phyloP scores from a whole-genome alignment of 2,329 filamentous ascomycete genomes.

The Exophiala spinifera region DNA sequence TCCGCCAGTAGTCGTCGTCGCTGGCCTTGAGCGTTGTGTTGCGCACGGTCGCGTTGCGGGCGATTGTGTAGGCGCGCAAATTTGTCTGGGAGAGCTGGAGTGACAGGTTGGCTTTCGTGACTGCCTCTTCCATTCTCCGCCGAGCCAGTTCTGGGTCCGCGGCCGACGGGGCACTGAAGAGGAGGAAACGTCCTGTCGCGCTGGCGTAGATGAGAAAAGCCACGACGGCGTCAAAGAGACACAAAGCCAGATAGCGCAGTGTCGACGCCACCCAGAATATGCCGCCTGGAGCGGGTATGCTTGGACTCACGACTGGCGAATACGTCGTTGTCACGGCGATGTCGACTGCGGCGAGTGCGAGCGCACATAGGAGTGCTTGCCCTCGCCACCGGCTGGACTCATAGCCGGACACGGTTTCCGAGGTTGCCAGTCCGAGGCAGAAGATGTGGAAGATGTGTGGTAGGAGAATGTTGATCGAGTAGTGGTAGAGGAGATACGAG shows the following conservation, averaged over 20 bases:
- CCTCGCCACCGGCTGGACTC: slow-evolving; percentile 38
- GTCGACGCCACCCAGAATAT: slow-evolving; percentile 69
- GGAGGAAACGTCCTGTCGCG: slow-evolving; percentile 75
- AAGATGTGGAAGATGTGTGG: slow-evolving; percentile 80
- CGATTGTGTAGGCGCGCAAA: slow-evolving; percentile 68
- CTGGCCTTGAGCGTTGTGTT: slow-evolving; percentile 67
- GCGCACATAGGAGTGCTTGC: slow-evolving; percentile 63
- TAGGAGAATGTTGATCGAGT: slow-evolving; percentile 64
- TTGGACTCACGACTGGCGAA: slow-evolving; percentile 44
- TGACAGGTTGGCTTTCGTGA: slow-evolving; percentile 47
- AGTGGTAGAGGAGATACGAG: slow-evolving; percentile 75
- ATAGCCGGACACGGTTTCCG: slow-evolving; percentile 60
- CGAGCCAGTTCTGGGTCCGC: slow-evolving; percentile 58
- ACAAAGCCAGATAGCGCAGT: slow-evolving; percentile 62
- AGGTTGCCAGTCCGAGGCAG: slow-evolving; percentile 70
- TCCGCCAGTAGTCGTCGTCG: slow-evolving; percentile 70
- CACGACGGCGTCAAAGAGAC: slow-evolving; percentile 60
- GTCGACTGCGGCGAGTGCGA: slow-evolving; percentile 61
- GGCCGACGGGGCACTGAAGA: slow-evolving; percentile 55
- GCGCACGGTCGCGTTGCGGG: slow-evolving; percentile 75
- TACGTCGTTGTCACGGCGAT: slow-evolving; percentile 64
- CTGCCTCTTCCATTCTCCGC: slow-evolving; percentile 32
- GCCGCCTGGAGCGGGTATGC: slow-evolving; percentile 34
- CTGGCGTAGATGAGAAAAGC: slow-evolving; percentile 70
- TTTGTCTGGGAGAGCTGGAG: slow-evolving; percentile 63